Evolutionary conservation across 371 early-diverging fungal genomes (phyloP).

Genomic region (Saksenaea vasiformis): DNA sequence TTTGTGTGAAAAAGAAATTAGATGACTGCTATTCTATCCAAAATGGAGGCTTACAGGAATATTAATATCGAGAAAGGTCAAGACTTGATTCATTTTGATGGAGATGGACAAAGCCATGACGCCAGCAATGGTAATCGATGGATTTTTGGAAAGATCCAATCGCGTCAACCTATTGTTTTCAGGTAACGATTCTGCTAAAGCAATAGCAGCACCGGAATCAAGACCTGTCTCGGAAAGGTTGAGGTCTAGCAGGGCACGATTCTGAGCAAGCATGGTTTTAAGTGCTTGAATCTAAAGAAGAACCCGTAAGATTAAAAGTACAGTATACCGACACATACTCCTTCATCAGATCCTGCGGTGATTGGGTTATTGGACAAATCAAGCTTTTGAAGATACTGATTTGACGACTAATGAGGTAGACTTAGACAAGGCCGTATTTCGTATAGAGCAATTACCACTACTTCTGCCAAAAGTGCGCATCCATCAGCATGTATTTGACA

Average conservation of each 20-base stretch:
- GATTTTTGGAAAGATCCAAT: conserved; percentile 77
- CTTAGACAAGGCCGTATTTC: background rate
- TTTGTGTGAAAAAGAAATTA: conserved; percentile 10
- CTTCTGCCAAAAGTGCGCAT: conserved; percentile 53
- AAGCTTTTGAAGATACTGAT: conserved; percentile 38
- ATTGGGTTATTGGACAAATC: conserved; percentile 49
- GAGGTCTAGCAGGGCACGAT: conserved; percentile 51
- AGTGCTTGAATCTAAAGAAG: conserved; percentile 10
- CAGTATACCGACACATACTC: conserved; percentile 32
- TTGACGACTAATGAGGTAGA: conserved; percentile 23
- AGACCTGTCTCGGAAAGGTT: conserved; percentile 63
- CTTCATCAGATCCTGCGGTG: conserved; percentile 32
- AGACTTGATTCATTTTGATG: conserved; percentile 73
- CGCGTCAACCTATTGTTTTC: conserved; percentile 64
- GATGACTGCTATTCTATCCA: background rate
- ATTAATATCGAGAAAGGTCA: conserved; percentile 76
- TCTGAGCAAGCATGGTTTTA: conserved; percentile 24
- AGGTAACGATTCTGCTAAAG: conserved; percentile 79
- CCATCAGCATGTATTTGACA: conserved; percentile 57
- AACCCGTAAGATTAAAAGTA: background rate
- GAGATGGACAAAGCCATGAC: conserved; percentile 78
- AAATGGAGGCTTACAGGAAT: conserved; percentile 50
- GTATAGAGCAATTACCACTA: conserved; percentile 39
- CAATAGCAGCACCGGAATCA: conserved; percentile 60
- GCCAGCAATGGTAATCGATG: conserved; percentile 76